A percentile compares a stretch with the other conserved stretches of the same genome.
phyloP scores from a whole-genome alignment of 225 moss, liverwort and hornwort species.

The Polytrichum formosum region DNA sequence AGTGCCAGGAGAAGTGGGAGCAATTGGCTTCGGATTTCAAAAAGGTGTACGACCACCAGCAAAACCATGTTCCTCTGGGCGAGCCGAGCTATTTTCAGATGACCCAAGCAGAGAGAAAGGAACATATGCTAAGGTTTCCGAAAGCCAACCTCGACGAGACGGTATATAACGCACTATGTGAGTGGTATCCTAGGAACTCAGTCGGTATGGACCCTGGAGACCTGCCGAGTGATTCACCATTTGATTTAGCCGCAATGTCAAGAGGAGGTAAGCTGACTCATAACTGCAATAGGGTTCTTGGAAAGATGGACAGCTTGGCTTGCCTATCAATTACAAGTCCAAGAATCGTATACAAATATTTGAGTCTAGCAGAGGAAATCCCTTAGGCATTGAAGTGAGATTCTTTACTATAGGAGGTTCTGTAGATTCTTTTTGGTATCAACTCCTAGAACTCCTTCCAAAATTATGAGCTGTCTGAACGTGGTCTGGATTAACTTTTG shows the following conservation, averaged over 20 bases:
- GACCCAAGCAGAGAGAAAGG: conserved; percentile 24
- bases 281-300: not conserved
- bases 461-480: not conserved
- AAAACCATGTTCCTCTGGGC: conserved; percentile 21
- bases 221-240: conserved; percentile 11
- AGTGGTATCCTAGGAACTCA: conserved; percentile 23
- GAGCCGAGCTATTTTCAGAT: conserved; percentile 24
- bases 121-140: conserved; percentile 16
- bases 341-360: not conserved
- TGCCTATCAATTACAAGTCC: too few relatives aligned
- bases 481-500: not conserved
- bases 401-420: not conserved
- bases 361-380: not conserved
- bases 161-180: conserved; percentile 22
- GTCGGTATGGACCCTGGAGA: conserved; percentile 12
- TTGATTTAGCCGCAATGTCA: conserved; percentile 15
- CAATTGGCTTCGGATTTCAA: conserved; percentile 27
- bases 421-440: not conserved
- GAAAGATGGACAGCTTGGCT: not conserved
- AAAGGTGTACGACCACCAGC: conserved; percentile 23
- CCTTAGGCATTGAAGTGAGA: not conserved
- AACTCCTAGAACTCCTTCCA: too few relatives aligned
- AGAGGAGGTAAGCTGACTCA: conserved; percentile 12
- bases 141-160: conserved; percentile 25
- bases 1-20: conserved; percentile 33